Percentiles rank a stretch among this genome's conserved stretches.
phyloP scores from a whole-genome alignment of 805 yeast species.

The Suhomyces sp. region DNA sequence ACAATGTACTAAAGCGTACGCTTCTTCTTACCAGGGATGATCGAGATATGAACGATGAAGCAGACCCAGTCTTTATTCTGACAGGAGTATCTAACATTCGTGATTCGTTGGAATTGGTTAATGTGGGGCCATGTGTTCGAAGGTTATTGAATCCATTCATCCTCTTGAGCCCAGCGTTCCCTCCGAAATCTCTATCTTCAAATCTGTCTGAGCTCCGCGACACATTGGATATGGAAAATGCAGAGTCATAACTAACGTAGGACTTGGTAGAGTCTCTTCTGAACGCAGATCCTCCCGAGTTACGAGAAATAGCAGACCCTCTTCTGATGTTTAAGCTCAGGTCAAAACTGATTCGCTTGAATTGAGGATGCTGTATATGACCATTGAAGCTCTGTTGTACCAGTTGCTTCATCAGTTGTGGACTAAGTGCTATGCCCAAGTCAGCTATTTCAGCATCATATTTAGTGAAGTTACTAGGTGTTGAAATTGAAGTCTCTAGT shows the following conservation, averaged over 20 bases:
- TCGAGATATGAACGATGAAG: slow-evolving; percentile 21
- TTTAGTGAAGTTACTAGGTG: slow-evolving; percentile 37
- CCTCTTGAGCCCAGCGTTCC: slow-evolving; percentile 37
- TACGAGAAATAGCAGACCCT: slow-evolving; percentile 21
- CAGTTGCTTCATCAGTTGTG: slow-evolving; percentile 27
- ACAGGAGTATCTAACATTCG: slow-evolving; percentile 13
- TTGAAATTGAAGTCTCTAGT: slow-evolving; percentile 23
- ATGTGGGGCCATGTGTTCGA: slow-evolving; percentile 23
- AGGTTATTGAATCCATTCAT: slow-evolving; percentile 50
- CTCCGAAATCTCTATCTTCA: slow-evolving; percentile 13
- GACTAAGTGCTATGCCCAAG: slow-evolving; percentile 42
- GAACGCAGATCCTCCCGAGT: slow-evolving; percentile 23
- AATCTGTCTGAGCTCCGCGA: slow-evolving; percentile 13
- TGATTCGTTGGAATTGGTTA: background rate
- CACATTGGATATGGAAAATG: slow-evolving; percentile 36
- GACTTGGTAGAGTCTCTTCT: slow-evolving; percentile 46
- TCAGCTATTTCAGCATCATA: slow-evolving; percentile 42
- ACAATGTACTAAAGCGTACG: slow-evolving; percentile 34
- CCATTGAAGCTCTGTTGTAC: slow-evolving; percentile 2
- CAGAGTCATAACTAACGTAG: slow-evolving; percentile 60
- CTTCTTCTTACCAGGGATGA: slow-evolving; percentile 28
- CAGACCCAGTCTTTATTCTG: slow-evolving; percentile 12
- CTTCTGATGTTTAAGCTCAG: slow-evolving; percentile 17
- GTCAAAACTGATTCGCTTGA: slow-evolving; percentile 24
- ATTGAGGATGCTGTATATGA: slow-evolving; percentile 1